Percentiles rank a stretch among this genome's conserved stretches.
Conservation (phyloP, 169 alveolate genomes). For the Pseudocohnilembus persalinus region DNA sequence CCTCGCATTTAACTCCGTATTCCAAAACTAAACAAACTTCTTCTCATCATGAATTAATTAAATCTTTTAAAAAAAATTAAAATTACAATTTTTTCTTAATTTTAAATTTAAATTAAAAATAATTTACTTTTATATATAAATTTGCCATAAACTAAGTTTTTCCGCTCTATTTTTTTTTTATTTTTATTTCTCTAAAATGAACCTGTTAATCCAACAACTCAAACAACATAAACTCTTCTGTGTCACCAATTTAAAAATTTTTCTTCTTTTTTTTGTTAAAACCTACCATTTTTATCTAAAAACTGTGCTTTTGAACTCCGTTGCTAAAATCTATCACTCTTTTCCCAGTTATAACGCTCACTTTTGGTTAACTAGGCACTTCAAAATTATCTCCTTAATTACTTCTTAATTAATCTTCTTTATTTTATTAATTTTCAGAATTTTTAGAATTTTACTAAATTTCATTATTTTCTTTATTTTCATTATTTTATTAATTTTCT, state of each 20-base stretch:
- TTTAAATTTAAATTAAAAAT: no score
- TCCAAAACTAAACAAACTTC: no score
- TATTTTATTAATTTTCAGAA: background rate
- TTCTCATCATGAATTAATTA: no score
- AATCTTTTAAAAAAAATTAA: no score
- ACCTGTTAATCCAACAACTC: background rate
- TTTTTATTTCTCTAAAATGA: background rate
- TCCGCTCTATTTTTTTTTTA: no score
- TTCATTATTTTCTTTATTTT: background rate
- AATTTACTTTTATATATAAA: no score
- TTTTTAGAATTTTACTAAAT: background rate
- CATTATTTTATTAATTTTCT: no score
- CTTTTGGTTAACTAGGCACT: background rate
- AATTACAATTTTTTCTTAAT: no score
- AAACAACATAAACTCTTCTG: background rate
- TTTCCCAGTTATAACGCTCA: background rate
- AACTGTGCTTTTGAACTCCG: background rate
- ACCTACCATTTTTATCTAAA: background rate
- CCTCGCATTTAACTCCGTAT: no score
- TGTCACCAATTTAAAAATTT: background rate
- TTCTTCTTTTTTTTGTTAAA: background rate
- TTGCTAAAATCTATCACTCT: no score
- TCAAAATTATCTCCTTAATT: background rate
- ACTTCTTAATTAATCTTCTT: background rate
- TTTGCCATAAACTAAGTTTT: no score